phyloP scores from a whole-genome alignment of 2,329 filamentous ascomycete genomes.

The Fonsecaea pugnacius region DNA sequence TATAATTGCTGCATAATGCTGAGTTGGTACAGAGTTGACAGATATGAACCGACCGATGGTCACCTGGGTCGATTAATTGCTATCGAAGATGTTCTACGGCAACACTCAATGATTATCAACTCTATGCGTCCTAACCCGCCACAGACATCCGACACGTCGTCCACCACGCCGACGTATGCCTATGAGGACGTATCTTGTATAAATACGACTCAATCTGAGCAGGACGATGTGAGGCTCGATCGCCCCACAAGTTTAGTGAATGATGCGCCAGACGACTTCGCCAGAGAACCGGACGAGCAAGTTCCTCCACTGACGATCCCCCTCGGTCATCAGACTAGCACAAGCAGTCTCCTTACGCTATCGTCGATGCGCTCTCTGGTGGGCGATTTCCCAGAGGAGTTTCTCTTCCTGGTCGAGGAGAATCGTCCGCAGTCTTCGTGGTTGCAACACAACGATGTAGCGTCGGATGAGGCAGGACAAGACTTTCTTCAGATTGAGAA shows the following conservation, averaged over 20 bases:
- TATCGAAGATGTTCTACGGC: background rate
- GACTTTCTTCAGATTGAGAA: slow-evolving; percentile 1
- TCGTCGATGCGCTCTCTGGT: slow-evolving; percentile 1
- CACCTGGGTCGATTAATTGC: background rate
- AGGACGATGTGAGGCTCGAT: background rate
- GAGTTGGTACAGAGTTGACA: background rate
- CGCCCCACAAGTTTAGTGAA: background rate
- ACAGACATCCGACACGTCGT: background rate
- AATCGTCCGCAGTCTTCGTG: background rate
- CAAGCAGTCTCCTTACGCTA: slow-evolving; percentile 15
- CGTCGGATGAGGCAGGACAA: background rate
- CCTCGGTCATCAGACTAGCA: slow-evolving; percentile 21
- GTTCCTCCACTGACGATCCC: slow-evolving; percentile 17
- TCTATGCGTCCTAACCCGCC: background rate
- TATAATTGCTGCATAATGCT: background rate
- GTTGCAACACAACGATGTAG: background rate
- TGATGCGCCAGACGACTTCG: background rate
- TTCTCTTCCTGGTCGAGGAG: slow-evolving; percentile 8
- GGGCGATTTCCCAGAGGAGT: slow-evolving; percentile 14
- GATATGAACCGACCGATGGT: background rate
- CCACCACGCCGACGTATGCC: background rate
- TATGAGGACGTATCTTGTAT: background rate
- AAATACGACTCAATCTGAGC: background rate
- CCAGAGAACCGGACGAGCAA: background rate
- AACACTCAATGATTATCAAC: background rate